Base-by-base conservation (phyloP, 805 yeast species). In the Lipomyces spencermartinsiae region DNA sequence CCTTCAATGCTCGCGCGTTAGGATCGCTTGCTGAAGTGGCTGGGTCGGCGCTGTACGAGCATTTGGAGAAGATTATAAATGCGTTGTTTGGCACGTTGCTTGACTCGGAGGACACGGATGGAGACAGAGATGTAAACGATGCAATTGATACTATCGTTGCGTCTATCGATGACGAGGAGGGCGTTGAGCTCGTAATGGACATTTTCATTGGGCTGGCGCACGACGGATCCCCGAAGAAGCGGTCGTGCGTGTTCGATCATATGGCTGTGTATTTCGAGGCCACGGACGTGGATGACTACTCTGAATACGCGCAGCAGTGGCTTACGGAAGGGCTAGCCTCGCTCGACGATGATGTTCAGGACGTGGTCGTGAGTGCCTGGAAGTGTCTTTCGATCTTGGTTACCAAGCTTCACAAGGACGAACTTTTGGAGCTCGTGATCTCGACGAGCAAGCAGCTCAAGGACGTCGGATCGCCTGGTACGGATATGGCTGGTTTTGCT, bases 21-120 rank as follows among this genome's bases (percentile, higher is more conserved):
- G 92, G 95, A 31, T 87, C 96, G 0, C 84, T 93, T 77, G 96
- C 97, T 0, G 88, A 91, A 62, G 97, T 92, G 60, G 97, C 97
- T 31, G 98, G 97, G 33, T 78, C 86, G 49, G 91, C 97, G 0
- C 80, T 93, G 71, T 88, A 88, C 82, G 86, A 84, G 73, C 86
- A 94, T 71, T 83, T 94, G 68, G 83, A 92, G 0, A 80, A 86
- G 4, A 91, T 95, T 68, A 86, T 94, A 66, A 89, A 89, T 74
- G 83, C 93, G 0, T 81, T 95, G 62, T 87, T 93, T 29, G 86
- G 85, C 66, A 86, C 92, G 22, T 66, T 75, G 2, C 66, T 78
- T 53, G 74, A 76, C 4, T 67, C 65, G 4, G 77, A 83, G 16
- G 82, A 80, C 46, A 80, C 78, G 22, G 81, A 80, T 8, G 76